Conservation (phyloP, 2,329 filamentous ascomycete genomes). For the Blumeriella jaapii region DNA sequence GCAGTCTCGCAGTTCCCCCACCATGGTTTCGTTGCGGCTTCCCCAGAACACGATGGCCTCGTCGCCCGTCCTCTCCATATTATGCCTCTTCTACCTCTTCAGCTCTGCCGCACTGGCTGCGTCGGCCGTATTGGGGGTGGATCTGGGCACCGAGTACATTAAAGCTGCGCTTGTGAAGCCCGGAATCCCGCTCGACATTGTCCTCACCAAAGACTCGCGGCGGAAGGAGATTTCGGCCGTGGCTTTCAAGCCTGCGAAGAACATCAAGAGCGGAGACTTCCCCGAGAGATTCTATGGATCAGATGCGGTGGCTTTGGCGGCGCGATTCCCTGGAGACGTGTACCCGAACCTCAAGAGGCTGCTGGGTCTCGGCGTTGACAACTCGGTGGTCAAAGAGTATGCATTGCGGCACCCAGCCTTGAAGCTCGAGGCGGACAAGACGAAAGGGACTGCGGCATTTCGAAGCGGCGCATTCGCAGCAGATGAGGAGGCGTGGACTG, state of each 20-base stretch:
- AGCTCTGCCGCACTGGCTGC: constrained; percentile 27
- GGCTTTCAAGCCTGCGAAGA: constrained; percentile 79
- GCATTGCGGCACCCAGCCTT: constrained; percentile 67
- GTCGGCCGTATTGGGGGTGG: constrained; percentile 77
- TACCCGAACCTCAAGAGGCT: constrained; percentile 90
- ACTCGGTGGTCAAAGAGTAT: constrained; percentile 57
- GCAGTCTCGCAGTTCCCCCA: constrained; percentile 17
- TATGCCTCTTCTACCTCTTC: constrained; percentile 27
- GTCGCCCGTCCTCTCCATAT: constrained; percentile 20
- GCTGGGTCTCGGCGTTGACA: constrained; percentile 58
- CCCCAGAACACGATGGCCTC: constrained; percentile 16
- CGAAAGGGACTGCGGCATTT: constrained; percentile 65
- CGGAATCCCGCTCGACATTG: constrained; percentile 92
- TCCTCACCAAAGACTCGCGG: constrained; percentile 94
- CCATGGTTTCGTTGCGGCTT: constrained; percentile 18
- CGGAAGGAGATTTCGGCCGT: constrained; percentile 88
- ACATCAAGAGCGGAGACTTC: constrained; percentile 52
- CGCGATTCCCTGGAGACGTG: constrained; percentile 83
- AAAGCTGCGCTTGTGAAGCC: constrained; percentile 95
- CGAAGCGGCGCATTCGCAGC: constrained; percentile 57
- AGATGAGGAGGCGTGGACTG: constrained; percentile 56
- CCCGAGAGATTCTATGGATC: constrained; percentile 88
- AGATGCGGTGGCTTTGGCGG: constrained; percentile 77
- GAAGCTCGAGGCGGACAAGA: constrained; percentile 47
- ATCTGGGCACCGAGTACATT: constrained; percentile 93